A percentile compares a stretch with the other conserved stretches of the same genome.
These are phyloP conservation scores for Claviceps paspali DNA, from an alignment of 2,329 filamentous ascomycete genomes.

Conservation along the genomic window DNA sequence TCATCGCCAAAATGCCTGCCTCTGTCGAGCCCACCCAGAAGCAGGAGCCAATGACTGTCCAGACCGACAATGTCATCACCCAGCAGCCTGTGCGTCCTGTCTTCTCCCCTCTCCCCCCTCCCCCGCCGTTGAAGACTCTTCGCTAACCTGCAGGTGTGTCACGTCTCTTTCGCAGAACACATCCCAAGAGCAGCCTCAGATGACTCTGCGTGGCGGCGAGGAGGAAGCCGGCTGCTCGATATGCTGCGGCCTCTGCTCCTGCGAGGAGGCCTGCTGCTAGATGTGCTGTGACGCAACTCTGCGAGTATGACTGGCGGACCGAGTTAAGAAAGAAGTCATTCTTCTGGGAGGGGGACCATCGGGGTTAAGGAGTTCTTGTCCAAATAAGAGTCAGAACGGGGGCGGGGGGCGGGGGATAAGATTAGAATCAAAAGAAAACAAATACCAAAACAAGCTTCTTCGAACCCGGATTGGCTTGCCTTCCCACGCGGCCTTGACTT, in stretches of 20 bases:
- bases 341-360: no score
- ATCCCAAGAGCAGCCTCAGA: slow-evolving; percentile 2
- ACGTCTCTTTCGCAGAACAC: neutral
- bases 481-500: no score
- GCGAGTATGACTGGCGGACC: no score
- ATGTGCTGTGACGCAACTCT: no score
- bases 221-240: slow-evolving; percentile 2
- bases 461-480: no score
- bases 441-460: no score
- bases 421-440: no score
- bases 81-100: neutral
- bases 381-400: no score
- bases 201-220: slow-evolving; percentile 1
- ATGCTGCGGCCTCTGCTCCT: slow-evolving; percentile 1
- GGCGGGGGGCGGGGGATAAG: no score
- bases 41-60: neutral
- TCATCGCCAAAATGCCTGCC: neutral
- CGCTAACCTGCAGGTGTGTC: neutral
- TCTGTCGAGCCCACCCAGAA: neutral
- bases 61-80: neutral
- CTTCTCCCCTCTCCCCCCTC: neutral
- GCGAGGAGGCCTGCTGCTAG: slow-evolving; percentile 1
- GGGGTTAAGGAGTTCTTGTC: no score
- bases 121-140: neutral
- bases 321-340: no score